Base-by-base conservation (phyloP, 2,329 filamentous ascomycete species). In the Verticillium dahliae region DNA sequence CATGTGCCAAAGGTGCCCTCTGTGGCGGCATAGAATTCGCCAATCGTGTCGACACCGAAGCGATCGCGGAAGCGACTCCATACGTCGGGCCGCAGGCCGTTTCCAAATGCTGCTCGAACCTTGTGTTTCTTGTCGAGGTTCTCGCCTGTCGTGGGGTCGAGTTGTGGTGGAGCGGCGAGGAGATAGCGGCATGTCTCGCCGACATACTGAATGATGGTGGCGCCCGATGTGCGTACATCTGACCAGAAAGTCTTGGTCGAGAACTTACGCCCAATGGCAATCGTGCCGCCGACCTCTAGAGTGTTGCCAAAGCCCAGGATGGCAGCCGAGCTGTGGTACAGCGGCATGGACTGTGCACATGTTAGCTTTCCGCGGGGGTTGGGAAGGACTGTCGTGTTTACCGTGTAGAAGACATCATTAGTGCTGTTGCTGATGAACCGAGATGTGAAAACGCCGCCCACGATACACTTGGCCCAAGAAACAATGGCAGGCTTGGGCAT, bases 171-270 rank as follows among this genome's bases (percentile, higher is more conserved):
- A 0, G 86, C 85, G 0, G 89, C 82, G 11, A 96, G 81, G 4
- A 96, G 82, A 72, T 96, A 96, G 6, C 92, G 88, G 65, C 91
- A 89, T 0, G 91, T 94, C 74, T 96, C 92, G 59, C 92, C 92
- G 14, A 96, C 92, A 71, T 96, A 96, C 71, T 96, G 91, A 64
- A 96, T 88, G 4, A 87, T 81, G 1, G 90, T 95, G 22, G 91
- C 89, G 9, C 88, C 78, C 57, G 83, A 84, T 55, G 83, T 81
- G n/a, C 89, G 84, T 15, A 89, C 88, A 60, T 94, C 90, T 15
- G 84, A 78, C 89, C 91, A 95, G 75, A 94, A 95, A 1, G 80
- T 85, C 64, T 83, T 84, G 2, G 89, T 90, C 2, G 90, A 92
- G 77, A 96, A 96, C 68, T 89, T 90, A 67, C 85, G 86, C 56